These are phyloP conservation scores for Sordariomycetes sp. DNA, from an alignment of 2,329 filamentous ascomycete genomes.

Conservation along the genomic window DNA sequence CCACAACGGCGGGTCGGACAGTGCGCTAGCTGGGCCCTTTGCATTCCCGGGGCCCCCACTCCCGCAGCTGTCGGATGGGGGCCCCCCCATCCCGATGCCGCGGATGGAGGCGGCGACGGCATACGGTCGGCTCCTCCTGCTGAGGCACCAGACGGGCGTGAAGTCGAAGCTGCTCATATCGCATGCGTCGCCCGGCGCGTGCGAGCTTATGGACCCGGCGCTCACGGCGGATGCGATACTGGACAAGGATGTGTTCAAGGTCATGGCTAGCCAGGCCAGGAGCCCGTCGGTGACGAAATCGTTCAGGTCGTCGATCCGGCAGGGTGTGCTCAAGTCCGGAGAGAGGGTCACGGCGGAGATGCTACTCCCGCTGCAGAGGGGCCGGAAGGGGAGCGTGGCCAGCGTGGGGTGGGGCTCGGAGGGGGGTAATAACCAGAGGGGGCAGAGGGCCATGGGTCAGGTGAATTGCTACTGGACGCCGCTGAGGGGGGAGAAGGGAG, in stretches of 20 bases:
- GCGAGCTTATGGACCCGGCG: constrained; percentile 30
- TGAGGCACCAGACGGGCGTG: constrained; percentile 14
- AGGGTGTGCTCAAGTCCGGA: constrained; percentile 20
- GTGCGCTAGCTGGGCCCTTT: neutral
- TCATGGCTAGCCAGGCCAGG: constrained; percentile 33
- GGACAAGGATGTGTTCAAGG: constrained; percentile 38
- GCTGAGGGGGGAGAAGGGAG: neutral
- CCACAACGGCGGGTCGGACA: neutral
- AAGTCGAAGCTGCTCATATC: constrained; percentile 23
- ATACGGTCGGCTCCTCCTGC: constrained; percentile 18
- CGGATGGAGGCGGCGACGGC: constrained; percentile 10
- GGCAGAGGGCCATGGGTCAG: neutral
- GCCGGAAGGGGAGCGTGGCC: neutral
- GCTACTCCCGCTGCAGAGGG: constrained; percentile 6
- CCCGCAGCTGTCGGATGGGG: neutral
- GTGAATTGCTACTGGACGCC: constrained; percentile 6
- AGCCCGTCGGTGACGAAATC: constrained; percentile 26
- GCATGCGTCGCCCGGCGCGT: constrained; percentile 31
- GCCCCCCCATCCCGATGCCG: neutral
- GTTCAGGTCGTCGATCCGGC: constrained; percentile 28
- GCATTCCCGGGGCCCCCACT: neutral
- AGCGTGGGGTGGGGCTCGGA: neutral
- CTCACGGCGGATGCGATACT: constrained; percentile 20
- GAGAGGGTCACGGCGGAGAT: constrained; percentile 17
- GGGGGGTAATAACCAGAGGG: neutral